Conservation (phyloP, 2,329 filamentous ascomycete genomes). For the Tolypocladium endophyticum region DNA sequence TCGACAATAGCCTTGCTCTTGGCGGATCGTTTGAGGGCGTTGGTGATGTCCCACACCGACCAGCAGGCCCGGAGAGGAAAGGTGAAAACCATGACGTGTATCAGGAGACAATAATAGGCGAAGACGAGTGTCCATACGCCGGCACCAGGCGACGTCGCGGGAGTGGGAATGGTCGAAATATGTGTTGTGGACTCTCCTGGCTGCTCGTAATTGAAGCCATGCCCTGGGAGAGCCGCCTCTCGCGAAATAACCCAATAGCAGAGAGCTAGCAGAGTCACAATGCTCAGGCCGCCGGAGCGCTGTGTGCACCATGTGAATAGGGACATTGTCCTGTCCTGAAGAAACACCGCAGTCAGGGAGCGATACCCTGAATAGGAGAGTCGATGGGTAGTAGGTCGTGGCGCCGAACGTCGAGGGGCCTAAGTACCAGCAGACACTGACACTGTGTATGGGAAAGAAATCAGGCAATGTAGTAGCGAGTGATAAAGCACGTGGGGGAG, state of each 20-base stretch:
- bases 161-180: slow-evolving; percentile 16
- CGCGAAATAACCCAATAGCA: slow-evolving; percentile 45
- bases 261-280: slow-evolving; percentile 36
- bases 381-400: not conserved
- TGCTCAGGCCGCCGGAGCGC: slow-evolving; percentile 43
- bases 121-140: slow-evolving; percentile 44
- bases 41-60: slow-evolving; percentile 48
- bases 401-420: not conserved
- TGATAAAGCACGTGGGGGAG: not conserved
- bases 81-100: slow-evolving; percentile 52
- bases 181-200: slow-evolving; percentile 21
- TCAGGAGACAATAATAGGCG: slow-evolving; percentile 53
- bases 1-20: slow-evolving; percentile 34
- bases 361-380: not conserved
- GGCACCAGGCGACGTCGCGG: slow-evolving; percentile 22
- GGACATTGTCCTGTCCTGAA: slow-evolving; percentile 34
- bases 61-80: slow-evolving; percentile 55
- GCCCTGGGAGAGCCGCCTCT: slow-evolving; percentile 32
- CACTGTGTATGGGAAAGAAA: not conserved
- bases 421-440: not conserved
- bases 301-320: slow-evolving; percentile 43
- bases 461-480: not conserved
- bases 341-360: not conserved
- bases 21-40: slow-evolving; percentile 33
- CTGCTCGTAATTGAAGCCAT: slow-evolving; percentile 32